These are phyloP conservation scores for Boletus sp. DNA, from an alignment of 768 basidiomycete species.

Conservation along the genomic window DNA sequence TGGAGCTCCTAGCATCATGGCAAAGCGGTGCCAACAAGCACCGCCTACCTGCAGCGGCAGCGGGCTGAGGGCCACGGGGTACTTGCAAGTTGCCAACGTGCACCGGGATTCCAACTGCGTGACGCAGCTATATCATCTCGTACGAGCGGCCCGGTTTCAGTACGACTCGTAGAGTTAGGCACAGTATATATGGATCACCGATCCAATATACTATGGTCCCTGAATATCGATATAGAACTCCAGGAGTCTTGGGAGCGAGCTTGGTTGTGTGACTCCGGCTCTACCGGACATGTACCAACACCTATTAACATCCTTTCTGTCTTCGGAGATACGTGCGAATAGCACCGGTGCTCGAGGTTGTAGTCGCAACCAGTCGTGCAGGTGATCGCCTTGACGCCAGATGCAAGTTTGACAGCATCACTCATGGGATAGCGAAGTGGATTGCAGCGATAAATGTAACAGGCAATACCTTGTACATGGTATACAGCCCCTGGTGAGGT, in stretches of 20 bases:
- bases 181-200: too few species aligned
- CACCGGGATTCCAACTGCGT: background rate
- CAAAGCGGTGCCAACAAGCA: background rate
- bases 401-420: background rate
- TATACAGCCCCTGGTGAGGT: background rate
- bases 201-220: too few species aligned
- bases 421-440: background rate
- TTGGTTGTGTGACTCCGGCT: background rate
- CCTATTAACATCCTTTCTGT: background rate
- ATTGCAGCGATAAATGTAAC: background rate
- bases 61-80: background rate
- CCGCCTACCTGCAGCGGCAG: background rate
- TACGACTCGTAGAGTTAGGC: too few species aligned
- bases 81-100: background rate
- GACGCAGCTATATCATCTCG: background rate
- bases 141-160: too few species aligned
- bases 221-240: too few species aligned
- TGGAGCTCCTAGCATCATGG: background rate
- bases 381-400: background rate
- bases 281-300: background rate
- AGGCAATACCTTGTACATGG: background rate
- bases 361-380: too few species aligned
- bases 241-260: too few species aligned
- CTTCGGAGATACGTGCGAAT: background rate
- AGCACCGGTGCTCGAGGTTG: background rate